Evolutionary conservation across 192 early-diverging fungal genomes (phyloP), one percentile per base, ranked within the genome.

Genomic region (Linderina pennispora): DNA sequence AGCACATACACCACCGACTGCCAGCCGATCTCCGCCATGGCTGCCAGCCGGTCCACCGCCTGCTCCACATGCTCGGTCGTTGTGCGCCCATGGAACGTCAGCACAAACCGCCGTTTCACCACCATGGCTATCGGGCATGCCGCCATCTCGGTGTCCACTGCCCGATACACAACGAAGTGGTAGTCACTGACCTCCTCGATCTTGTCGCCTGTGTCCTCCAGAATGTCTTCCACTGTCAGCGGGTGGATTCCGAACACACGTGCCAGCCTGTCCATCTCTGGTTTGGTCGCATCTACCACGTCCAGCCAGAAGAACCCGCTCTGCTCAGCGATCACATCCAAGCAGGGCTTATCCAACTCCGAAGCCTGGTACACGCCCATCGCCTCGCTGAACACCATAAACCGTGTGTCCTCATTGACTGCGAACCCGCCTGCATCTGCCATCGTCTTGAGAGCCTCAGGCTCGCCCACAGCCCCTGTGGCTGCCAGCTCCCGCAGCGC

Each of bases 161-260:
- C 47, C 14, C 53, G 53, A 23, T 55, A 62, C 24, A 45, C 38
- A 1, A 62, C 7, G 26, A 62, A 28, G 24, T 19, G 16, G 34
- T 45, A 50, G 10, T 22, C 37, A 8, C 13, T 23, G 8, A 48
- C 16, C 0, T 39, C 11, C 22, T 69, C 54, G 36, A 42, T 32
- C 26, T 62, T 62, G 36, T 57, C 45, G 16, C 21, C 25, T 8
- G 38, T 83, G 42, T 88, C 76, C 14, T 82, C 84, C 41, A 55
- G 55, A 53, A 97, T 92, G 50, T 97, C 94, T 58, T 97, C 92
- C 11, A 80, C 77, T 1, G 93, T 94, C 23, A 97, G 60, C 19
- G 91, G 90, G 57, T 97, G 93, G 15, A 97, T 83, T 16, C 71
- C 76, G 40, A 93, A 88, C 11, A 78, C 62, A 63, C 80, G 50